Percentiles rank a stretch among this genome's conserved stretches.
Evolutionary conservation across 176 grass and related monocot genomes (phyloP).

Genomic region (Ensete glaucum): DNA sequence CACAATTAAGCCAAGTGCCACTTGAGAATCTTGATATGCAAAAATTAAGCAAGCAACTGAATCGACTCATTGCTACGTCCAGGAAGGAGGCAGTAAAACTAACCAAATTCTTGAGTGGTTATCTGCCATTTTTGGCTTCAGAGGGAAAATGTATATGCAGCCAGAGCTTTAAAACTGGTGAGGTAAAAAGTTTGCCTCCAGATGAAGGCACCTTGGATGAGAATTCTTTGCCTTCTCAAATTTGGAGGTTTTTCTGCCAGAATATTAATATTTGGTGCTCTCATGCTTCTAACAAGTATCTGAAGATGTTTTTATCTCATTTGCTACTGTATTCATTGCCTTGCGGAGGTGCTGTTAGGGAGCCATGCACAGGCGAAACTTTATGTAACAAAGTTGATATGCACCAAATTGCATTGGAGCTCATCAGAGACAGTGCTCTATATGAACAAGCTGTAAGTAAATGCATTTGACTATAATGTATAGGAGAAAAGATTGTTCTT

Average conservation of each 20-base stretch:
- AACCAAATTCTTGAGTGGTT: conserved; percentile 53
- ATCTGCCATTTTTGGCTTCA: conserved; percentile 36
- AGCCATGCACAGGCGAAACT: conserved; percentile 18
- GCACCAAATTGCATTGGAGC: conserved; percentile 47
- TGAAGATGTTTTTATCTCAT: conserved; percentile 68
- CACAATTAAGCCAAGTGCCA: conserved; percentile 21
- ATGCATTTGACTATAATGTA: background rate
- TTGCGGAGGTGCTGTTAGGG: conserved; percentile 24
- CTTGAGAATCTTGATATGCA: conserved; percentile 22
- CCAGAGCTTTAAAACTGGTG: conserved; percentile 17
- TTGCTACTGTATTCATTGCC: conserved; percentile 48
- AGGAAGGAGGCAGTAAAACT: conserved; percentile 45
- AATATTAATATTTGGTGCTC: conserved; percentile 85
- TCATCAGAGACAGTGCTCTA: conserved; percentile 64
- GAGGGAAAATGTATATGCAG: conserved; percentile 22
- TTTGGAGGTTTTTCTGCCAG: conserved; percentile 69
- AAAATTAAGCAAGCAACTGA: conserved; percentile 31
- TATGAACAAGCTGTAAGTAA: conserved; percentile 73
- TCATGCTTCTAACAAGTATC: conserved; percentile 61
- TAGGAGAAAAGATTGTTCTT: background rate
- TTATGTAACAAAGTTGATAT: conserved; percentile 37
- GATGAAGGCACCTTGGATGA: conserved; percentile 41
- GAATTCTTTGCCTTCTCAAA: conserved; percentile 44
- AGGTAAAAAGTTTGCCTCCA: background rate
- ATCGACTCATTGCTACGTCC: conserved; percentile 20